phyloP scores from a whole-genome alignment of 129 eudicot species.

The Saussurea involucrata region DNA sequence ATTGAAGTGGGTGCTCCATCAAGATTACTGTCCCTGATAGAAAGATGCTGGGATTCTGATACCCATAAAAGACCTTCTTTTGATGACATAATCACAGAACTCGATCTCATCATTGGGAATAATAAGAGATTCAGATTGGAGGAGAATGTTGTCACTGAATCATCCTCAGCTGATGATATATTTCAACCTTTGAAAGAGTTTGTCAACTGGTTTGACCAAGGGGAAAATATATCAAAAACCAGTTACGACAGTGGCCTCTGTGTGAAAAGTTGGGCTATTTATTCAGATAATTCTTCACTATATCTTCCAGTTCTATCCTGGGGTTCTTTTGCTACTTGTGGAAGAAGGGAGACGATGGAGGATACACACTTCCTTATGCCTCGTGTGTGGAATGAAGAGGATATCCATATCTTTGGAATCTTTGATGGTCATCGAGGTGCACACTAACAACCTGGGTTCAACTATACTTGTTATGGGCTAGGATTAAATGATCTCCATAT shows the following conservation, averaged over 20 bases:
- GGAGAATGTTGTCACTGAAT: constrained; percentile 17
- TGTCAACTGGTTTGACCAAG: constrained; percentile 70
- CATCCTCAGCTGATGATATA: constrained; percentile 19
- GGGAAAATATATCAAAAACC: constrained; percentile 42
- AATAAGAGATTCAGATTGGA: constrained; percentile 17
- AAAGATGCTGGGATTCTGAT: constrained; percentile 78
- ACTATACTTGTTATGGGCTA: neutral
- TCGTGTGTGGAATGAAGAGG: constrained; percentile 43
- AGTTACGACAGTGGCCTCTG: constrained; percentile 21
- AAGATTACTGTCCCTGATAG: constrained; percentile 51
- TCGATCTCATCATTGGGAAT: constrained; percentile 38
- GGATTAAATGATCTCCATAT: neutral
- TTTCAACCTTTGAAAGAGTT: constrained; percentile 36
- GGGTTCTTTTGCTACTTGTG: constrained; percentile 95
- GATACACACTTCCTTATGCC: constrained; percentile 92
- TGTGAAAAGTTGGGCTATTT: constrained; percentile 25
- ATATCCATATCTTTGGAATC: constrained; percentile 72
- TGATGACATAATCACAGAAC: constrained; percentile 61
- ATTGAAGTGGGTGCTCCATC: constrained; percentile 44
- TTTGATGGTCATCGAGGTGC: constrained; percentile 99
- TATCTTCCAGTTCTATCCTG: constrained; percentile 72
- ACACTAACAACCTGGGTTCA: constrained; percentile 3
- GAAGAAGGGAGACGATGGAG: constrained; percentile 97
- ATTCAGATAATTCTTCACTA: constrained; percentile 21
- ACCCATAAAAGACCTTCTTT: constrained; percentile 73